Percentiles rank a stretch among this genome's conserved stretches.
Conservation (phyloP, 176 grass and related monocot species). For the Carex cristatella region DNA sequence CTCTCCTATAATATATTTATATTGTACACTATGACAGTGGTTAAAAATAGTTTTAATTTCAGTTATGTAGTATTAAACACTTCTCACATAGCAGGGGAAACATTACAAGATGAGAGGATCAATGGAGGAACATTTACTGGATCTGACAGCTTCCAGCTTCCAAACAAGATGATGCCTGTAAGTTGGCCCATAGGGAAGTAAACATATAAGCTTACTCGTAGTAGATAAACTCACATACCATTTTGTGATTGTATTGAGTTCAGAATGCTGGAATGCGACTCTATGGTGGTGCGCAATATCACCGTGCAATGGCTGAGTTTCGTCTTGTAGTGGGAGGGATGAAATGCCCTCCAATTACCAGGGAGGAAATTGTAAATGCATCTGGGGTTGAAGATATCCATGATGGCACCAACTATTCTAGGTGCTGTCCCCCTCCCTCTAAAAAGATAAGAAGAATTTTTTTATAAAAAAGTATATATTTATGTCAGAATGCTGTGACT, state of each 20-base stretch:
- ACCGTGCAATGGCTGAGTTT: constrained; percentile 95
- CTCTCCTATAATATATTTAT: constrained; percentile 20
- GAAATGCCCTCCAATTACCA: constrained; percentile 83
- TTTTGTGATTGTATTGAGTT: constrained; percentile 15
- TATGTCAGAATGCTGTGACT: neutral
- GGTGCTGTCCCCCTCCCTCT: constrained; percentile 34
- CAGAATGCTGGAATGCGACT: constrained; percentile 96
- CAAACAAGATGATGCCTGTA: constrained; percentile 96
- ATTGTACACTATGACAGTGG: constrained; percentile 9
- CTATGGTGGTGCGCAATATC: constrained; percentile 94
- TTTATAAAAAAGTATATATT: neutral
- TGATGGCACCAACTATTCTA: constrained; percentile 94
- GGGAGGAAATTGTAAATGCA: constrained; percentile 98
- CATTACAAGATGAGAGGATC: constrained; percentile 70
- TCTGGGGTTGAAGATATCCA: constrained; percentile 99
- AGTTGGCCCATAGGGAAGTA: constrained; percentile 13
- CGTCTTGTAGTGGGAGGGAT: constrained; percentile 76
- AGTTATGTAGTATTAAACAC: constrained; percentile 19
- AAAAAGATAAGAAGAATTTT: neutral
- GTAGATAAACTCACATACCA: neutral
- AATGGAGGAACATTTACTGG: constrained; percentile 76
- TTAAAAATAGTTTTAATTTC: constrained; percentile 18
- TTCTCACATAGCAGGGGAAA: constrained; percentile 58
- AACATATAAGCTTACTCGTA: neutral
- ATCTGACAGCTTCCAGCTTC: constrained; percentile 77